Evolutionary conservation across 805 yeast species (phyloP).

Genomic region (Cyberlindnera xishuangbannaensis): DNA sequence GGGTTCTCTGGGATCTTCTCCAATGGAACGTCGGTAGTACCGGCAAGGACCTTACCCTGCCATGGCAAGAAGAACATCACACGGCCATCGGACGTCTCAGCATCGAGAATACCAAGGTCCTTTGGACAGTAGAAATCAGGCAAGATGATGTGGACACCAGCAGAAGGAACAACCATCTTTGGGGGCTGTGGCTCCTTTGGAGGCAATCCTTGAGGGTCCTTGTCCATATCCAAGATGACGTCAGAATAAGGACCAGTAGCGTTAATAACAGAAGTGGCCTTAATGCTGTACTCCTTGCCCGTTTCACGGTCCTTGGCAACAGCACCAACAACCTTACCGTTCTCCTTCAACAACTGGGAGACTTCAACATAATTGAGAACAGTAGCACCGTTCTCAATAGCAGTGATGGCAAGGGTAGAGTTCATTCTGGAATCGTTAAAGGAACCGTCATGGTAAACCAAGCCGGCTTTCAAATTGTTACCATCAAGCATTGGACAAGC

Average conservation of each 20-base stretch:
- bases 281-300: slow-evolving; percentile 53
- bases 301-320: slow-evolving; percentile 67
- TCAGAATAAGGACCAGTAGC: slow-evolving; percentile 96
- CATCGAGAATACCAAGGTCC: slow-evolving; percentile 84
- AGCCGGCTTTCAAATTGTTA: slow-evolving; percentile 74
- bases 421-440: slow-evolving; percentile 93
- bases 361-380: slow-evolving; percentile 85
- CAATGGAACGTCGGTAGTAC: slow-evolving; percentile 91
- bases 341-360: slow-evolving; percentile 62
- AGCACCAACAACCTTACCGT: slow-evolving; percentile 66
- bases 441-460: slow-evolving; percentile 92
- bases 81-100: slow-evolving; percentile 90
- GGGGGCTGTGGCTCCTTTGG: slow-evolving; percentile 47
- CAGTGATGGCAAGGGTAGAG: slow-evolving; percentile 78
- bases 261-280: slow-evolving; percentile 72
- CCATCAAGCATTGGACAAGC: slow-evolving; percentile 84
- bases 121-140: slow-evolving; percentile 91
- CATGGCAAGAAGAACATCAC: slow-evolving; percentile 96
- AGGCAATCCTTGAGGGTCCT: slow-evolving; percentile 58
- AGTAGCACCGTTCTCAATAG: slow-evolving; percentile 83
- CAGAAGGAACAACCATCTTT: slow-evolving; percentile 86
- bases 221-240: slow-evolving; percentile 79
- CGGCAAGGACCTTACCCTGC: slow-evolving; percentile 96
- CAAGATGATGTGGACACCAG: slow-evolving; percentile 88
- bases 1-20: slow-evolving; percentile 68